Percentiles rank a stretch among this genome's conserved stretches.
Conservation (phyloP, 192 early-diverging fungal species). For the Dissophora ornata region DNA sequence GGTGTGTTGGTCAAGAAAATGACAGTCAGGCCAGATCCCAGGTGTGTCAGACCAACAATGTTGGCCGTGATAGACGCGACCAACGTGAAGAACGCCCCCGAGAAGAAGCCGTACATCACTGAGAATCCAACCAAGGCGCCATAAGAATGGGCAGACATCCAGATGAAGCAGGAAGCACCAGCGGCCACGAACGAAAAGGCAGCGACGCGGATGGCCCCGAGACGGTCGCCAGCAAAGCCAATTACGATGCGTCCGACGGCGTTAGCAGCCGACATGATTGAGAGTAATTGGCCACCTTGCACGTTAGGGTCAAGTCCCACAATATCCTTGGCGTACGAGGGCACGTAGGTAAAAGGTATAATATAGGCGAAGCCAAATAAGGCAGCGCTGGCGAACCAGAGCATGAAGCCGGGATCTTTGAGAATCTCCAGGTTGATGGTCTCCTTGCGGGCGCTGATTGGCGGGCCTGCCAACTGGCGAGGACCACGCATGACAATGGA, state of each 20-base stretch:
- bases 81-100: constrained; percentile 44
- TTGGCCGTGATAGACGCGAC: constrained; percentile 57
- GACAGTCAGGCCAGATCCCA: constrained; percentile 55
- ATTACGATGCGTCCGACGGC: constrained; percentile 41
- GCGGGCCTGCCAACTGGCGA: constrained; percentile 30
- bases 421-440: constrained; percentile 33
- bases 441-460: constrained; percentile 17
- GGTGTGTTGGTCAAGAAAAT: constrained; percentile 54
- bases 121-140: constrained; percentile 40
- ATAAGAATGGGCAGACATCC: constrained; percentile 56
- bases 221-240: constrained; percentile 42
- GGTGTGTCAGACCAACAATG: constrained; percentile 60
- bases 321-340: constrained; percentile 30
- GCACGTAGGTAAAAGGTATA: constrained; percentile 30
- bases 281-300: constrained; percentile 48
- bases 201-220: constrained; percentile 51
- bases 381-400: constrained; percentile 22
- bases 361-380: constrained; percentile 38
- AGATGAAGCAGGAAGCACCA: constrained; percentile 42
- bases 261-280: constrained; percentile 56
- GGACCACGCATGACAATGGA: constrained; percentile 40
- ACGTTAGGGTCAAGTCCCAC: constrained; percentile 39
- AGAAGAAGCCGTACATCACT: constrained; percentile 51
- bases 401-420: constrained; percentile 35
- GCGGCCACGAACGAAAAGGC: constrained; percentile 27